Percentiles rank a stretch among this genome's conserved stretches.
Conservation (phyloP, 169 alveolate species). For the Plasmodium sp. region DNA sequence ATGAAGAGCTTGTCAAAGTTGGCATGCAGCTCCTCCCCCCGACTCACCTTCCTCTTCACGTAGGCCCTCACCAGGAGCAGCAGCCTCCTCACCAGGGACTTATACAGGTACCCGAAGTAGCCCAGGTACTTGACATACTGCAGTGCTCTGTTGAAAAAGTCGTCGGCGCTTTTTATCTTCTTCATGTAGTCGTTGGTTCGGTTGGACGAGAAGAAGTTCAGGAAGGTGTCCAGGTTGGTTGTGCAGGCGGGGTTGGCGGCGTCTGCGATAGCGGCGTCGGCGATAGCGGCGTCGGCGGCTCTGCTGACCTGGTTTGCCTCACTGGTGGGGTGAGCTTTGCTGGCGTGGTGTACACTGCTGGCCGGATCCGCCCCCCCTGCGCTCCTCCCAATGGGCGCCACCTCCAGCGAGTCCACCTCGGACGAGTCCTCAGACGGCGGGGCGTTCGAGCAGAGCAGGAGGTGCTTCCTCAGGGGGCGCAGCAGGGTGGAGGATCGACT, state of each 20-base stretch:
- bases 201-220: not conserved
- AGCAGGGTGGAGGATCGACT: not conserved
- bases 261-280: no score
- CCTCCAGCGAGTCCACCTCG: not conserved
- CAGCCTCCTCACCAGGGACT: not conserved
- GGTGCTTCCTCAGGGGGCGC: not conserved
- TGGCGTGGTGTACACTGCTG: no score
- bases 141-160: constrained; percentile 1
- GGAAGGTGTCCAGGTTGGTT: not conserved
- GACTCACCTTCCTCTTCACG: not conserved
- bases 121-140: constrained; percentile 17
- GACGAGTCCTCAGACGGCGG: not conserved
- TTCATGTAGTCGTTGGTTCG: constrained; percentile 9
- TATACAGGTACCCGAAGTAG: constrained; percentile 18
- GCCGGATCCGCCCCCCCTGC: not conserved
- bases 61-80: not conserved
- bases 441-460: not conserved
- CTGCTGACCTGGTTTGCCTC: no score
- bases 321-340: not conserved
- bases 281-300: no score
- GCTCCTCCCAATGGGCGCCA: not conserved
- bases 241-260: no score
- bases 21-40: not conserved
- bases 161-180: constrained; percentile 7
- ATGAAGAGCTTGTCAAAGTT: constrained; percentile 22